Conservation (phyloP, 805 yeast species). For the Candida pseudofarinosa region DNA sequence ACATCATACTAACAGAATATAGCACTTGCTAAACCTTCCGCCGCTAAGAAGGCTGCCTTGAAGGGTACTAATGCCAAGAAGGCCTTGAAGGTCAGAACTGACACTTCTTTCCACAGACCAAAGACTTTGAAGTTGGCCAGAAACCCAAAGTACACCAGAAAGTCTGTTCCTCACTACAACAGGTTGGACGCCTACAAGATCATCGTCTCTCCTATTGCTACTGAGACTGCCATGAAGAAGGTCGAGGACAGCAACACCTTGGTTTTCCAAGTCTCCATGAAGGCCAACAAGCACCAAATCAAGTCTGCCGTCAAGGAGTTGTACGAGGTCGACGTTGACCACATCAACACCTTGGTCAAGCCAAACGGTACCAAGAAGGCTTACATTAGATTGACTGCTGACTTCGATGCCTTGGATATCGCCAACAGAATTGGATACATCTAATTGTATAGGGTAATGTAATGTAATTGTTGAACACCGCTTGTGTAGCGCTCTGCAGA, state of each 20-base stretch:
- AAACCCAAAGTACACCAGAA: conserved; percentile 91
- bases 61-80: conserved; percentile 94
- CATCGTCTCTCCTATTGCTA: conserved; percentile 90
- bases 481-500: neutral
- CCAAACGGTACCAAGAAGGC: conserved; percentile 99
- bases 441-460: conserved; percentile 37
- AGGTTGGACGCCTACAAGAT: conserved; percentile 95
- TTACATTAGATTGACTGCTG: conserved; percentile 97
- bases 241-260: conserved; percentile 99
- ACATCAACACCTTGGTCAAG: conserved; percentile 95
- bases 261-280: conserved; percentile 96
- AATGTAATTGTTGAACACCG: neutral
- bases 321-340: conserved; percentile 90
- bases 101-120: conserved; percentile 95
- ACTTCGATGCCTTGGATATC: conserved; percentile 98
- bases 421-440: conserved; percentile 99
- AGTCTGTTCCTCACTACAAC: conserved; percentile 95
- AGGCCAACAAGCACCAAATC: conserved; percentile 98
- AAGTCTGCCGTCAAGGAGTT: conserved; percentile 97
- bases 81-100: conserved; percentile 89
- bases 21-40: conserved; percentile 77
- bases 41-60: conserved; percentile 98
- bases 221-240: conserved; percentile 99
- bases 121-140: conserved; percentile 93
- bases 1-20: conserved; percentile 22